phyloP scores from a whole-genome alignment of 2,329 filamentous ascomycete species.

The Coniochaeta pulveracea region DNA sequence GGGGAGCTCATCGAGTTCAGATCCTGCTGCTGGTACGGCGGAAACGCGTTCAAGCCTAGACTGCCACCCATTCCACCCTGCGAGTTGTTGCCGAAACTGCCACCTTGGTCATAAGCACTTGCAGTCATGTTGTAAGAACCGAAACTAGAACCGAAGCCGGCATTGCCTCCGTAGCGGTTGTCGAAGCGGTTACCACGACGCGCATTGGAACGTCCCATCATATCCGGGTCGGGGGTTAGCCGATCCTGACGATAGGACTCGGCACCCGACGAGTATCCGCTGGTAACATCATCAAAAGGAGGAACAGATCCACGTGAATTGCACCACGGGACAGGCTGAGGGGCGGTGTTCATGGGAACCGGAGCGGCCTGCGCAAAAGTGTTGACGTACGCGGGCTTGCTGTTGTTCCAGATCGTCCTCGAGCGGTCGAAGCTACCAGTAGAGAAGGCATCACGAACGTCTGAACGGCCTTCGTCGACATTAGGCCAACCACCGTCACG shows the following conservation, averaged over 20 bases:
- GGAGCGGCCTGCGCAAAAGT: slow-evolving; percentile 13
- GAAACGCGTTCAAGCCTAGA: slow-evolving; percentile 31
- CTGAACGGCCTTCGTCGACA: slow-evolving; percentile 43
- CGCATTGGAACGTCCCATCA: slow-evolving; percentile 27
- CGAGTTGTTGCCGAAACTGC: background rate
- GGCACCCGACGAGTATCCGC: slow-evolving; percentile 13
- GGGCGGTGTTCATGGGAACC: slow-evolving; percentile 20
- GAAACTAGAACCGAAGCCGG: slow-evolving; percentile 22
- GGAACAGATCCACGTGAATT: slow-evolving; percentile 22
- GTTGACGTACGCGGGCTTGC: slow-evolving; percentile 27
- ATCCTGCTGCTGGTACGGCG: slow-evolving; percentile 41
- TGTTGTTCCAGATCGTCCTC: slow-evolving; percentile 47
- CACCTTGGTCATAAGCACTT: background rate
- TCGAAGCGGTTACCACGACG: slow-evolving; percentile 38
- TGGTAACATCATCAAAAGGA: background rate
- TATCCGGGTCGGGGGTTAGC: slow-evolving; percentile 35
- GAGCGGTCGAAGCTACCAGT: slow-evolving; percentile 38
- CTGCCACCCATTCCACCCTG: slow-evolving; percentile 11
- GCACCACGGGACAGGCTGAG: slow-evolving; percentile 34
- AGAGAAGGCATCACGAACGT: slow-evolving; percentile 43
- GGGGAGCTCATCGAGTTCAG: slow-evolving; percentile 51
- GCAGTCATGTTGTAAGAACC: slow-evolving; percentile 22
- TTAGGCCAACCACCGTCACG: slow-evolving; percentile 39
- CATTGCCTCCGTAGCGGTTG: slow-evolving; percentile 18
- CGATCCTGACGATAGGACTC: slow-evolving; percentile 34